These are phyloP conservation scores for Medicago arabica DNA, from an alignment of 306 rosid genomes.

Conservation along the genomic window DNA sequence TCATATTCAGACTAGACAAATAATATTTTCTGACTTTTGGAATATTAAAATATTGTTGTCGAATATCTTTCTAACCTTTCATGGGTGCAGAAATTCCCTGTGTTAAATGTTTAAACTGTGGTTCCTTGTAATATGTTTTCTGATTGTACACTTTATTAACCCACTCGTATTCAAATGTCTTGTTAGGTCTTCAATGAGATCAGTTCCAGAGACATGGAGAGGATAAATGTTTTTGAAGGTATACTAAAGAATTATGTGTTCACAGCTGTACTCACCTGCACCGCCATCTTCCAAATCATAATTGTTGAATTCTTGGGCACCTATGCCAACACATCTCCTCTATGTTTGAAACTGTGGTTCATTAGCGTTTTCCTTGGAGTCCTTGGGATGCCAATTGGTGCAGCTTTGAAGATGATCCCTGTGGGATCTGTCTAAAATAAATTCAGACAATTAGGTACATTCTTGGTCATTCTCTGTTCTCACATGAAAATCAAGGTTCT, in stretches of 20 bases:
- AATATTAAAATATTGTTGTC: not conserved
- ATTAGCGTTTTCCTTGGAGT: constrained; percentile 68
- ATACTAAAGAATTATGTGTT: constrained; percentile 83
- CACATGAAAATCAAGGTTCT: constrained; percentile 17
- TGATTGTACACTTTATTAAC: constrained; percentile 27
- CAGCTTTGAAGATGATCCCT: constrained; percentile 80
- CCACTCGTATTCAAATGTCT: constrained; percentile 31
- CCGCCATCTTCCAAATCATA: constrained; percentile 82
- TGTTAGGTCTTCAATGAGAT: constrained; percentile 92
- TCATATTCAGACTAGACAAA: constrained; percentile 17
- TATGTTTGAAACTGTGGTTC: constrained; percentile 74
- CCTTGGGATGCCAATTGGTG: constrained; percentile 94
- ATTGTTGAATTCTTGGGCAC: constrained; percentile 80
- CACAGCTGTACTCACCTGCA: constrained; percentile 72
- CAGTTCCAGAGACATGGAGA: constrained; percentile 98
- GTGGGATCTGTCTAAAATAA: constrained; percentile 56
- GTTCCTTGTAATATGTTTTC: not conserved
- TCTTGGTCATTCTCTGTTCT: constrained; percentile 29
- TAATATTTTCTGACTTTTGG: constrained; percentile 12
- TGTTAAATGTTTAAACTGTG: constrained; percentile 9
- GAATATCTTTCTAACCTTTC: not conserved
- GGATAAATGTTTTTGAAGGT: constrained; percentile 84
- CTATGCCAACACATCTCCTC: constrained; percentile 86
- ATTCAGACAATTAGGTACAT: constrained; percentile 44
- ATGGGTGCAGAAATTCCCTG: constrained; percentile 13